A percentile compares a stretch with the other conserved stretches of the same genome.
phyloP scores from a whole-genome alignment of 331 rosid genomes.

The Telfairia occidentalis region DNA sequence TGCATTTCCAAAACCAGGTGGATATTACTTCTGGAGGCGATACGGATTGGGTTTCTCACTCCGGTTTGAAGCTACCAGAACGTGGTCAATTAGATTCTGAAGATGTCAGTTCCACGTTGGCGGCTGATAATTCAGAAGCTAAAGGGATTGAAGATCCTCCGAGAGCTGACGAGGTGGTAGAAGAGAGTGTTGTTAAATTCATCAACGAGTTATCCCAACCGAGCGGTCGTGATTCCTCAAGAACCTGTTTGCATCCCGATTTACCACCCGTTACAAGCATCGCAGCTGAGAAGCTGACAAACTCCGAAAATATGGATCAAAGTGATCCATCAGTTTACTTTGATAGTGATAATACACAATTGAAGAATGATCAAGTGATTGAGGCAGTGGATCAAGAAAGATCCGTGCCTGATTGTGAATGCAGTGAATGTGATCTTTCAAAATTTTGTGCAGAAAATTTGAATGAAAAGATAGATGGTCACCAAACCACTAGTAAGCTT shows the following conservation, averaged over 20 bases:
- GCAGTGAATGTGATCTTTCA: conserved; percentile 22
- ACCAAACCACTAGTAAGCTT: conserved; percentile 33
- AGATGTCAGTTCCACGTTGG: conserved; percentile 18
- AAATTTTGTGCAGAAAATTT: conserved; percentile 28
- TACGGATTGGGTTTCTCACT: conserved; percentile 27
- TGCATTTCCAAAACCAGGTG: conserved; percentile 27
- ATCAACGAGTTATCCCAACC: conserved; percentile 25
- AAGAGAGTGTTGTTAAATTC: conserved; percentile 2
- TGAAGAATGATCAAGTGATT: conserved; percentile 19
- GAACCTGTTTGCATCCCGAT: conserved; percentile 4
- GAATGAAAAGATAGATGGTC: conserved; percentile 29
- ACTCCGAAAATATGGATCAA: conserved; percentile 19
- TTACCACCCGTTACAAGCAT: conserved; percentile 24
- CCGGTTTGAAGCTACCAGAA: conserved; percentile 46
- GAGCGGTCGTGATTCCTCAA: background rate
- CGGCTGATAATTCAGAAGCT: conserved; percentile 21
- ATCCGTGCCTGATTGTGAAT: conserved; percentile 20
- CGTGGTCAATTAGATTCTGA: conserved; percentile 17
- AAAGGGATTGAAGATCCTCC: background rate
- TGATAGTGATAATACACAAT: conserved; percentile 25
- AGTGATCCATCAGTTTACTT: conserved; percentile 7
- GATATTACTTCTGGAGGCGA: conserved; percentile 17
- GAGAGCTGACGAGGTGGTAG: background rate
- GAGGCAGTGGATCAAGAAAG: conserved; percentile 21
- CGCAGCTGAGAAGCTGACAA: conserved; percentile 20